Base-by-base conservation (phyloP, 1,139 yeast species). In the Candida neerlandica region DNA sequence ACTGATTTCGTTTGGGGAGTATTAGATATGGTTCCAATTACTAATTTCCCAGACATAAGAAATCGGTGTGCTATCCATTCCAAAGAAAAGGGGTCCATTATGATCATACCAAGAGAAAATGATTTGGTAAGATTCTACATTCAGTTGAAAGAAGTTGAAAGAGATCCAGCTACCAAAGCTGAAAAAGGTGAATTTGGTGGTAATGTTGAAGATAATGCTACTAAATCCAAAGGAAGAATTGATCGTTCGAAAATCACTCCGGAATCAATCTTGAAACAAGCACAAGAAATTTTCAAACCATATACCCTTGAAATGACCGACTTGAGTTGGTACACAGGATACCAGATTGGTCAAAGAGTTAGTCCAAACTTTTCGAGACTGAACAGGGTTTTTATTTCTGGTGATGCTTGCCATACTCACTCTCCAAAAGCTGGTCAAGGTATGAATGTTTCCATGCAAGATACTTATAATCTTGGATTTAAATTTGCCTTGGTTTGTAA, bases 361-460 rank as follows among this genome's bases (percentile, higher is more conserved):
- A 60, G 71, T 15, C 58, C 62, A 19, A 44, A 52, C 7, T 69
- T 69, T 55, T 16, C 32, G 14, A 42, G 35, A 26, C 16, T 15
- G 55, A 54, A 58, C 45, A 57, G 70, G 15, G 67, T 67, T 16
- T 69, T 69, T 50, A 65, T 69, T 46, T 59, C 65, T 43, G 74
- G 74, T 12, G 74, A 69, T 52, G 73, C 73, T n/a, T 64, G 71
- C 45, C 73, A 68, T 53, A 67, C 73, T 4, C 72, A 68, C 50
- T 66, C 72, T 21, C 73, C 73, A 23, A 67, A 68, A 52, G 73
- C 74, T 35, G 73, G 71, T 32, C 74, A 69, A 52, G 74, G 74
- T 35, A 67, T 68, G 73, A 69, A 70, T 48, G 68, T 63, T 29
- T 51, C 55, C 18, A 51, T 51, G 55, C 52, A 49, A 45, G 74